Conservation (phyloP, 352 stramenopile species). For the Thalassiosira hispida region DNA sequence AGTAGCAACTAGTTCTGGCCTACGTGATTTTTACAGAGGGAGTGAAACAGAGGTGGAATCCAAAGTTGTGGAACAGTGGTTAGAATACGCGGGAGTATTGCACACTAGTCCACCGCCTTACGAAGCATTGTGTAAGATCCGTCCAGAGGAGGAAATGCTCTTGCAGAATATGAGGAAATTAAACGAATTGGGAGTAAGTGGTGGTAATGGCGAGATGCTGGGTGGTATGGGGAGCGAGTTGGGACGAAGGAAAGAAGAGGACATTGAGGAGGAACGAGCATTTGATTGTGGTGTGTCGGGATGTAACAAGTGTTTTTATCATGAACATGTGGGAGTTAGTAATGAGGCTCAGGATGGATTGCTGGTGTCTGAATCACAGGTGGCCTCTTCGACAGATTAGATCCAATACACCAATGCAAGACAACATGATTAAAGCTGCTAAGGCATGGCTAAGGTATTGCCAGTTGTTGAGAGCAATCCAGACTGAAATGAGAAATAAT, state of each 20-base stretch:
- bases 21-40: conserved; percentile 51
- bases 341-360: conserved; percentile 70
- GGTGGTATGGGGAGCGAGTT: neutral
- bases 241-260: conserved; percentile 7
- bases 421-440: no score
- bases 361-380: conserved; percentile 58
- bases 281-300: conserved; percentile 75
- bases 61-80: conserved; percentile 63
- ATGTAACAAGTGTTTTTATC: conserved; percentile 73
- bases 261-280: conserved; percentile 37
- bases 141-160: conserved; percentile 71
- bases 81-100: conserved; percentile 69
- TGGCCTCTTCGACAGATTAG: conserved; percentile 17
- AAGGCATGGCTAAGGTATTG: no score
- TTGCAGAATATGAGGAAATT: conserved; percentile 64
- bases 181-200: conserved; percentile 2
- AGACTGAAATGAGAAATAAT: no score
- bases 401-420: neutral
- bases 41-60: conserved; percentile 39
- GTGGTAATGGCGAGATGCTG: neutral
- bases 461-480: no score
- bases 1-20: conserved; percentile 54
- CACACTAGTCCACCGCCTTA: conserved; percentile 40
- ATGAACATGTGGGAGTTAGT: conserved; percentile 80
- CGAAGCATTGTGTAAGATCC: conserved; percentile 70